Conservation (phyloP, 2,329 filamentous ascomycete species). For the Aspergillus sp. region DNA sequence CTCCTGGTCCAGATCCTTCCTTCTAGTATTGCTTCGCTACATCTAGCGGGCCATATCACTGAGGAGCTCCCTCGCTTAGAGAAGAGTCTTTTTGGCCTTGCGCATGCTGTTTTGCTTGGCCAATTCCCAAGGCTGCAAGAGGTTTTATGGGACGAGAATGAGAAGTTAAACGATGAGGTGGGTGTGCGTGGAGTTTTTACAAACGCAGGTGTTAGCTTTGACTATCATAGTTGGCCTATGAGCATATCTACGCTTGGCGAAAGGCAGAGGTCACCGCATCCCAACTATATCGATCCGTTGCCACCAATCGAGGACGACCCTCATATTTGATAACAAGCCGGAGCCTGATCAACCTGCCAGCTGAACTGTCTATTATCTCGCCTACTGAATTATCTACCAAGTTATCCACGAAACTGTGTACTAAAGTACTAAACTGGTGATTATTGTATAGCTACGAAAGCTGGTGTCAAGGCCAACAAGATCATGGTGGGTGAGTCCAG, state of each 20-base stretch:
- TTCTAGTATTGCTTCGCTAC: not conserved
- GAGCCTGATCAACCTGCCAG: too few species aligned
- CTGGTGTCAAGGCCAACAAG: not conserved
- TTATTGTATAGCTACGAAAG: conserved; percentile 1
- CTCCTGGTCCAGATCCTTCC: too few species aligned
- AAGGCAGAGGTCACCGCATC: not conserved
- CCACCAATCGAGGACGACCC: not conserved
- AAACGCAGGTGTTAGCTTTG: not conserved
- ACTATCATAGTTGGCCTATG: not conserved
- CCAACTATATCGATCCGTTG: not conserved
- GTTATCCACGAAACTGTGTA: too few species aligned
- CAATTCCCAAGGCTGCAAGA: not conserved
- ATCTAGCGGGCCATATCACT: not conserved
- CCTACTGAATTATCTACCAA: too few species aligned
- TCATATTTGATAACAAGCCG: not conserved
- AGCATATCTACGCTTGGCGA: not conserved
- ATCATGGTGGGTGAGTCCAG: not conserved
- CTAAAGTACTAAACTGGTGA: too few species aligned
- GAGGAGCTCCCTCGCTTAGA: not conserved
- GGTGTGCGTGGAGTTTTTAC: not conserved
- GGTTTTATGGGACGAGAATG: not conserved
- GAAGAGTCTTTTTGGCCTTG: not conserved
- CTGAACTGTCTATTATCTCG: too few species aligned
- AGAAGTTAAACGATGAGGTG: not conserved
- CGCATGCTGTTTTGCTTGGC: not conserved